phyloP scores from a whole-genome alignment of 768 basidiomycete species.

The Russula ochroleuca region DNA sequence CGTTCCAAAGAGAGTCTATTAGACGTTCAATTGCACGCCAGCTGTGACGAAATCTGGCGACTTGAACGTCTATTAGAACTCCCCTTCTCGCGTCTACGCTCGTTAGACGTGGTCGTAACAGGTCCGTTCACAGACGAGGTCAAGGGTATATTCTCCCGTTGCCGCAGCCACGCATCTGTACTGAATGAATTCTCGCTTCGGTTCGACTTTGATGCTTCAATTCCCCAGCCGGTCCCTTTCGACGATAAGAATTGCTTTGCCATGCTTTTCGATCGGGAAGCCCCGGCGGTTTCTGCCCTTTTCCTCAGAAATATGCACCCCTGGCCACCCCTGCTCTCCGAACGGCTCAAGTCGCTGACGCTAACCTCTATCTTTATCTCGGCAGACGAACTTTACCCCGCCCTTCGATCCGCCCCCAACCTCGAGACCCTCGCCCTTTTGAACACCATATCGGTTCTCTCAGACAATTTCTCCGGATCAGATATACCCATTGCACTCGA shows the following conservation, averaged over 20 bases:
- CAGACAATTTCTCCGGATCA: constrained; percentile 18
- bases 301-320: constrained; percentile 19
- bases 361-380: constrained; percentile 21
- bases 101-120: constrained; percentile 8
- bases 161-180: constrained; percentile 19
- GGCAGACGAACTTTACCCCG: constrained; percentile 20
- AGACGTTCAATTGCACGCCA: constrained; percentile 11
- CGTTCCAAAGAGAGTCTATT: constrained; percentile 12
- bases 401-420: constrained; percentile 22
- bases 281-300: constrained; percentile 10
- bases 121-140: constrained; percentile 23
- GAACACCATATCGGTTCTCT: constrained; percentile 21
- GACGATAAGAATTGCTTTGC: constrained; percentile 18
- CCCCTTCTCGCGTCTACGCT: constrained; percentile 10
- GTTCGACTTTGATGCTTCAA: constrained; percentile 24
- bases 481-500: constrained; percentile 15
- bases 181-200: constrained; percentile 24
- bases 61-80: constrained; percentile 13
- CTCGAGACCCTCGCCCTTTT: constrained; percentile 20
- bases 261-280: constrained; percentile 20
- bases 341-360: constrained; percentile 18
- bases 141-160: constrained; percentile 25
- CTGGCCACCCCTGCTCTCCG: constrained; percentile 23
- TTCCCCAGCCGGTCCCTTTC: constrained; percentile 17
- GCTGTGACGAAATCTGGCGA: constrained; percentile 15